Base-by-base conservation (phyloP, 305 asterid genomes). In the Fraxinus sp. region DNA sequence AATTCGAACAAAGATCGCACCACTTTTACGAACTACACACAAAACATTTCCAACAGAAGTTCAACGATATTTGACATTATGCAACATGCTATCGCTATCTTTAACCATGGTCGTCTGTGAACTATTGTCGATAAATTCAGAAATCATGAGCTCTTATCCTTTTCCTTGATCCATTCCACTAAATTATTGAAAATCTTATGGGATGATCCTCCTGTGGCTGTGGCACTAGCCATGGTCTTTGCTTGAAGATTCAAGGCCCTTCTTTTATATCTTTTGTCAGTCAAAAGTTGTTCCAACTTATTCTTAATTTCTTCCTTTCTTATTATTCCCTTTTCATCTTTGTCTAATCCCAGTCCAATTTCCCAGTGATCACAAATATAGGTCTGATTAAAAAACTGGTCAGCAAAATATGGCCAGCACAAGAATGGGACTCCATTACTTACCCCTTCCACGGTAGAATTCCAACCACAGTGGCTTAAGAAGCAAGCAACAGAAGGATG, bases 321-420 rank as follows among this genome's bases (percentile, higher is more conserved):
- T 3, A 93, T 82, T 75, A 90, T 86, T 41, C 93, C 94, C 22
- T 41, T 62, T 37, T 82, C 88, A 80, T 91, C 92, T 82, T 80
- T 83, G 1, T 87, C 76, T 32, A 93, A 86, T 2, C 88, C 81
- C 62, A 91, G 10, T 57, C 97, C 97, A 33, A 90, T 84, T 77
- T 86, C 85, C 97, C 97, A 92, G 1, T 74, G 74, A 83, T 89
- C 93, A 80, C 83, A 86, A 46, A 93, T 88, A 33, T 90, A 93
- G 20, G 75, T 78, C 81, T 87, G 86, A 82, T 91, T 89, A 0
- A 88, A 36, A 33, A 89, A 88, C 85, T 91, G 97, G 59, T 91
- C 97, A 1, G 93, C 91, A 49, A 93, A 93, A 76, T 91, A 90
- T 3, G 97, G 97, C 95, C 95, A 91, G 41, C 94, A 89, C 68